These are phyloP conservation scores for Chaetomiaceae sp. DNA, from an alignment of 2,329 filamentous ascomycete species.

Conservation along the genomic window DNA sequence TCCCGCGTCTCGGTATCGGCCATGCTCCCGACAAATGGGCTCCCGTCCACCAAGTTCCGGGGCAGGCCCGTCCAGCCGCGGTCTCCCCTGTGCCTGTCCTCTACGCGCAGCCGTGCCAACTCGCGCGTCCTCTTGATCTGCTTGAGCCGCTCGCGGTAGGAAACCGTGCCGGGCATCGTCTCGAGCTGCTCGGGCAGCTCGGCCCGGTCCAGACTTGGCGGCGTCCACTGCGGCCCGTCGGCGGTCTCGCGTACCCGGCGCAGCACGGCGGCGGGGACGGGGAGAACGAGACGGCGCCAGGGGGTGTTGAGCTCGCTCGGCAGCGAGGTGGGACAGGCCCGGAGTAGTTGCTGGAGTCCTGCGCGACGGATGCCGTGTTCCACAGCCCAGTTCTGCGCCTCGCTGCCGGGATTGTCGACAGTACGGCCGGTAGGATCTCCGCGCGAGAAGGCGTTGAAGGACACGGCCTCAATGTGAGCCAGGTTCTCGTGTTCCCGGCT, in stretches of 20 bases:
- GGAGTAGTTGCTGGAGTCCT: conserved; percentile 41
- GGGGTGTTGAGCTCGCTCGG: conserved; percentile 34
- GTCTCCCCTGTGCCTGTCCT: background rate
- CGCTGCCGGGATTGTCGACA: no score
- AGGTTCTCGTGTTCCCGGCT: conserved; percentile 27
- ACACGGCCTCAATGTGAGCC: conserved; percentile 32
- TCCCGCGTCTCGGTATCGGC: conserved; percentile 22
- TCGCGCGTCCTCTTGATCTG: conserved; percentile 9
- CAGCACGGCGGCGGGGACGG: conserved; percentile 27
- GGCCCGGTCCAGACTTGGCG: background rate
- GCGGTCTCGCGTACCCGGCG: conserved; percentile 24
- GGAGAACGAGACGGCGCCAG: conserved; percentile 36
- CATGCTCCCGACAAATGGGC: conserved; percentile 24
- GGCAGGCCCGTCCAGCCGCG: conserved; percentile 24
- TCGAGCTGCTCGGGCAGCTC: conserved; percentile 15
- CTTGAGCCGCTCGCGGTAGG: conserved; percentile 8
- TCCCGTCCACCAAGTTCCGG: conserved; percentile 24
- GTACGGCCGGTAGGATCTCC: no score
- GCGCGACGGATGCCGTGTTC: conserved; percentile 42
- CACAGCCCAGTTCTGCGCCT: conserved; percentile 28
- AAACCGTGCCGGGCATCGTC: conserved; percentile 16
- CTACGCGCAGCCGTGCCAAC: conserved; percentile 14
- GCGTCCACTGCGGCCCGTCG: conserved; percentile 24
- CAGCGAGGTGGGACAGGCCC: conserved; percentile 35
- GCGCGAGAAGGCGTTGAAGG: conserved; percentile 35